These are phyloP conservation scores for Phalaenopsis aphrodite DNA, from an alignment of 106 monocot genomes.

Conservation along the genomic window DNA sequence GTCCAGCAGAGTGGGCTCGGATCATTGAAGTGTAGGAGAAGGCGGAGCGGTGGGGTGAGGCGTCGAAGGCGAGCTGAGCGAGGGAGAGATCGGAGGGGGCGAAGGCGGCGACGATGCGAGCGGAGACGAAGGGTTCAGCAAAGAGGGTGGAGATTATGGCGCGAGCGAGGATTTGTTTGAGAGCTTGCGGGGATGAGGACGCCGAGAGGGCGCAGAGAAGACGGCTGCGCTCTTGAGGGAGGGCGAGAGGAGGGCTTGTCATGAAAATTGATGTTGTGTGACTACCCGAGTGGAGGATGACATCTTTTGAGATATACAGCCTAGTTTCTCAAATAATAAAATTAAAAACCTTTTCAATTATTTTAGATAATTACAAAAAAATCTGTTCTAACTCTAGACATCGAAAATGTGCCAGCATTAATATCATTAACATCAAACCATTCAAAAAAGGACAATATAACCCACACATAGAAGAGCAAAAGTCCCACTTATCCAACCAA, in stretches of 20 bases:
- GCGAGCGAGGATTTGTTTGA: slow-evolving; percentile 1
- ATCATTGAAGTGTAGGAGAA: slow-evolving; percentile 6
- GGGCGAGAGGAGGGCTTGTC: neutral
- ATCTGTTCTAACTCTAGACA: too few species aligned
- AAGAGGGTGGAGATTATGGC: slow-evolving; percentile 7
- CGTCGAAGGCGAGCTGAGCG: slow-evolving; percentile 8
- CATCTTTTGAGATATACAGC: too few species aligned
- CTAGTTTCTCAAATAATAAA: too few species aligned
- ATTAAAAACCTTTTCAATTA: too few species aligned
- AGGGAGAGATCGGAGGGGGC: slow-evolving; percentile 4
- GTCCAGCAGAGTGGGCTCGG: slow-evolving; percentile 9
- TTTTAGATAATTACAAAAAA: too few species aligned
- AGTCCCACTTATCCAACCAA: too few species aligned
- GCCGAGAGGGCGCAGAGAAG: neutral
- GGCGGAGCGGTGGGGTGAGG: slow-evolving; percentile 2
- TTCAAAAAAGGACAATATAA: too few species aligned
- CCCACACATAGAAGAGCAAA: too few species aligned
- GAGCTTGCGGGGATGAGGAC: neutral
- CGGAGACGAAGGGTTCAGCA: slow-evolving; percentile 6
- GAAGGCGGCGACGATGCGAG: slow-evolving; percentile 1
- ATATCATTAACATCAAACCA: too few species aligned
- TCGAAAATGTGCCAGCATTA: too few species aligned
- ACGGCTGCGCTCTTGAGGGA: neutral
- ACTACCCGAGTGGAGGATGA: too few species aligned
- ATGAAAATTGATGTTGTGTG: neutral